These are phyloP conservation scores for Aureobasidium musti DNA, from an alignment of 2,329 filamentous ascomycete genomes.

Conservation along the genomic window DNA sequence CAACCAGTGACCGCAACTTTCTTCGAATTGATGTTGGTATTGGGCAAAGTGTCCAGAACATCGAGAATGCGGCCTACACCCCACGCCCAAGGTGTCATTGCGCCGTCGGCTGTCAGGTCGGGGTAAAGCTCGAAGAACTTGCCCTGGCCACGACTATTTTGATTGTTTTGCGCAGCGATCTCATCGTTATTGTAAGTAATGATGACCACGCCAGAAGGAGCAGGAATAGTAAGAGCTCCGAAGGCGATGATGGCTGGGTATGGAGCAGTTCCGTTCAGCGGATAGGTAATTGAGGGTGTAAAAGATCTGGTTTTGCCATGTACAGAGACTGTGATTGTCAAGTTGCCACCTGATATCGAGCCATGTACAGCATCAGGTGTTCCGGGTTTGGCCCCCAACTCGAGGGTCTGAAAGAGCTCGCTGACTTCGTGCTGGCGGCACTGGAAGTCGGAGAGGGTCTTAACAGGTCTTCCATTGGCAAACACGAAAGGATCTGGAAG, in stretches of 20 bases:
- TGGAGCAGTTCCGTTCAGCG: constrained; percentile 50
- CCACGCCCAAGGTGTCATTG: constrained; percentile 65
- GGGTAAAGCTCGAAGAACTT: constrained; percentile 63
- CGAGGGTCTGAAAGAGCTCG: constrained; percentile 42
- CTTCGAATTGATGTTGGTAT: constrained; percentile 48
- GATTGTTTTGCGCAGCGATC: constrained; percentile 54
- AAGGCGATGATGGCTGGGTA: constrained; percentile 61
- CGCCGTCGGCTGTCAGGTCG: constrained; percentile 57
- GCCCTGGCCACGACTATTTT: constrained; percentile 56
- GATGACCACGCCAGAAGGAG: constrained; percentile 57
- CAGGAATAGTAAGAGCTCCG: constrained; percentile 57
- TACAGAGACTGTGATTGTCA: constrained; percentile 43
- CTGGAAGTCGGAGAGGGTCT: constrained; percentile 41
- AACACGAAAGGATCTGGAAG: constrained; percentile 46
- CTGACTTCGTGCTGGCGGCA: constrained; percentile 45
- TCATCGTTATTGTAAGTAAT: constrained; percentile 62
- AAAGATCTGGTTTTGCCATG: constrained; percentile 44
- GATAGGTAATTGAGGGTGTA: constrained; percentile 43
- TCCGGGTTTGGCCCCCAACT: constrained; percentile 44
- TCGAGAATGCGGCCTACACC: constrained; percentile 63
- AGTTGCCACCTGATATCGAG: constrained; percentile 38
- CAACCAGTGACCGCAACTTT: constrained; percentile 61
- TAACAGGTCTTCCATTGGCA: constrained; percentile 42
- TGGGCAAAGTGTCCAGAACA: constrained; percentile 55
- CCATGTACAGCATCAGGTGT: constrained; percentile 42